phyloP scores from a whole-genome alignment of 805 yeast species.

The Candida parachauliodes region DNA sequence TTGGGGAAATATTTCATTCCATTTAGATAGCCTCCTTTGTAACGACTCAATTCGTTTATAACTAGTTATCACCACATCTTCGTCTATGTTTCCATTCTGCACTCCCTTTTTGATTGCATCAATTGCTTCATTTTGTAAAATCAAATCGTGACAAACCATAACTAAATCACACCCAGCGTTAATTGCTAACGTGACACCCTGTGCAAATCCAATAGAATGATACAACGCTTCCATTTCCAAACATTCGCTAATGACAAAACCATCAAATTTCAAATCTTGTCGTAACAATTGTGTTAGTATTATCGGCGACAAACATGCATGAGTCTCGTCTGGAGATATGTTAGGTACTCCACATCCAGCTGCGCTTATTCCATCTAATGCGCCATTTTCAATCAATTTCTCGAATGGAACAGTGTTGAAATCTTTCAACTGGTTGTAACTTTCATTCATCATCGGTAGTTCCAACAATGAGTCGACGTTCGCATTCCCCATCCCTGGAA shows the following conservation, averaged over 20 bases:
- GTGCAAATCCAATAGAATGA: slow-evolving; percentile 63
- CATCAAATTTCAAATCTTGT: slow-evolving; percentile 49
- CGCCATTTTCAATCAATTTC: slow-evolving; percentile 39
- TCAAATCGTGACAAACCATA: slow-evolving; percentile 55
- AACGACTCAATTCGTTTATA: slow-evolving; percentile 41
- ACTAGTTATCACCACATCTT: slow-evolving; percentile 36
- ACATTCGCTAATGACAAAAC: slow-evolving; percentile 58
- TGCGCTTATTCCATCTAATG: slow-evolving; percentile 54
- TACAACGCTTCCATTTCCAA: slow-evolving; percentile 60
- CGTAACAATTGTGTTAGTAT: slow-evolving; percentile 49
- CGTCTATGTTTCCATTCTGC: slow-evolving; percentile 41
- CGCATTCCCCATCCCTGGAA: slow-evolving; percentile 65
- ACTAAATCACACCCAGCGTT: slow-evolving; percentile 64
- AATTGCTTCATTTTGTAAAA: slow-evolving; percentile 54
- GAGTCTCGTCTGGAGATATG: slow-evolving; percentile 56
- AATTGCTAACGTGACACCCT: slow-evolving; percentile 60
- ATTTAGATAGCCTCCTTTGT: slow-evolving; percentile 39
- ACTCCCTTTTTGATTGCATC: slow-evolving; percentile 38
- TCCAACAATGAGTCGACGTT: slow-evolving; percentile 55
- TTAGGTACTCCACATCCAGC: slow-evolving; percentile 66
- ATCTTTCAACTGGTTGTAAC: slow-evolving; percentile 48
- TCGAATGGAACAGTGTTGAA: slow-evolving; percentile 51
- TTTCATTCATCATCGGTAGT: slow-evolving; percentile 56
- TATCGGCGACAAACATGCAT: slow-evolving; percentile 57
- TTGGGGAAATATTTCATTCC: slow-evolving; percentile 43